phyloP scores from a whole-genome alignment of 2,329 filamentous ascomycete species.

The Alternaria tenuissima region DNA sequence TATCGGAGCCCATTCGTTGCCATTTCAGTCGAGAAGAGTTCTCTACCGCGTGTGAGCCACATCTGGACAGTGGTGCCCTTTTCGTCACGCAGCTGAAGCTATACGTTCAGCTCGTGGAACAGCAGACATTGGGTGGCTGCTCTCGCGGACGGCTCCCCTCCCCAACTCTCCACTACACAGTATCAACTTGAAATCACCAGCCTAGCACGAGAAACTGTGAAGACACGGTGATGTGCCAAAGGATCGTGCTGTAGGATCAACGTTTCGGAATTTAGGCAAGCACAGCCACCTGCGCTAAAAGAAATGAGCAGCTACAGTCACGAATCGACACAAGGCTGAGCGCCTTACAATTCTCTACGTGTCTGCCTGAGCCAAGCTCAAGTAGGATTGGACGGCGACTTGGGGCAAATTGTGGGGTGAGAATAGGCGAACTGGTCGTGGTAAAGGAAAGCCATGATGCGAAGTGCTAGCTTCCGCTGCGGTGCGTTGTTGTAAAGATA shows the following conservation, averaged over 20 bases:
- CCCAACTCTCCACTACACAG: background rate
- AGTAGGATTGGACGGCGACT: slow-evolving; percentile 21
- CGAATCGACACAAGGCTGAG: slow-evolving; percentile 30
- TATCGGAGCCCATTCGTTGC: slow-evolving; percentile 19
- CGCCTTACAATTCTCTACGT: slow-evolving; percentile 25
- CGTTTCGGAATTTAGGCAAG: slow-evolving; percentile 24
- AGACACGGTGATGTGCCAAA: slow-evolving; percentile 17
- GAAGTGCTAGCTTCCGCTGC: slow-evolving; percentile 14
- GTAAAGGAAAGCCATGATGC: slow-evolving; percentile 25
- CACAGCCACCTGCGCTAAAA: slow-evolving; percentile 45
- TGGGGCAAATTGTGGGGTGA: slow-evolving; percentile 16
- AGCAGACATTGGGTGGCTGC: slow-evolving; percentile 13
- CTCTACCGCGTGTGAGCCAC: slow-evolving; percentile 32
- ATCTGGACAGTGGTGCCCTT: slow-evolving; percentile 25
- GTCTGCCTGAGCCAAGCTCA: slow-evolving; percentile 33
- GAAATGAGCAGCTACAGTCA: slow-evolving; percentile 27
- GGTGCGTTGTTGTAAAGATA: slow-evolving; percentile 11
- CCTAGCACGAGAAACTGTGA: background rate
- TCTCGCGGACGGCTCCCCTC: slow-evolving; percentile 8
- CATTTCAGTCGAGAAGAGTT: slow-evolving; percentile 23
- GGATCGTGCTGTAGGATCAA: slow-evolving; percentile 18
- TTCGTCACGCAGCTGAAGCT: slow-evolving; percentile 29
- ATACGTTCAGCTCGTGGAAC: slow-evolving; percentile 34
- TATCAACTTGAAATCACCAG: background rate
- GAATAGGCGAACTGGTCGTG: slow-evolving; percentile 22